Percentiles rank a stretch among this genome's conserved stretches.
phyloP scores from a whole-genome alignment of 805 yeast species.

The Schizosaccharomyces lindneri region DNA sequence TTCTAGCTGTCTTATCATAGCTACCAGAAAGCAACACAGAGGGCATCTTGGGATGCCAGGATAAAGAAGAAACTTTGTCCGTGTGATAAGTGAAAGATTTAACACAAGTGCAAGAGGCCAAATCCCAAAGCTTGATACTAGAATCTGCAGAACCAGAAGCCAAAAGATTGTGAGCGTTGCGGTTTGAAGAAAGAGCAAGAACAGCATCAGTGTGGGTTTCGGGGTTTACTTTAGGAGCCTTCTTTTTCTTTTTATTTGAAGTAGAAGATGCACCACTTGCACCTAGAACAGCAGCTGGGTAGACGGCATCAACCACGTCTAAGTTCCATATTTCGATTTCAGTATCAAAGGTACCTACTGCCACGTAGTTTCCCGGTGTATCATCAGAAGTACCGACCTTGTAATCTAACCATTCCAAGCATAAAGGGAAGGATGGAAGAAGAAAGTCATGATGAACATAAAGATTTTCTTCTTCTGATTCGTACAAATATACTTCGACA shows the following conservation, averaged over 20 bases:
- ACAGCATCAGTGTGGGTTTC: slow-evolving; percentile 80
- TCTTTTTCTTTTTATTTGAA: slow-evolving; percentile 16
- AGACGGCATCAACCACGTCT: slow-evolving; percentile 76
- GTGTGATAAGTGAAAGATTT: slow-evolving; percentile 53
- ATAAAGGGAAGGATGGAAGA: slow-evolving; percentile 90
- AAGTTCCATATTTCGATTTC: slow-evolving; percentile 92
- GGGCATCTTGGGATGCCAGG: slow-evolving; percentile 44
- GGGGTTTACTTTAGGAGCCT: slow-evolving; percentile 20
- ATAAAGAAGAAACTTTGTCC: slow-evolving; percentile 64
- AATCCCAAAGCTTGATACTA: slow-evolving; percentile 89
- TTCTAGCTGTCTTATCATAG: slow-evolving; percentile 49
- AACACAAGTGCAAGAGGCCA: slow-evolving; percentile 47
- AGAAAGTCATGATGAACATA: slow-evolving; percentile 91
- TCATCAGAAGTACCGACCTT: slow-evolving; percentile 27
- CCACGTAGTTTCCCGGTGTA: slow-evolving; percentile 71
- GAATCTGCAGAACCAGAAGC: slow-evolving; percentile 90
- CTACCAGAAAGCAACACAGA: slow-evolving; percentile 66
- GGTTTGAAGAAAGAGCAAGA: slow-evolving; percentile 63
- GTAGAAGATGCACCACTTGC: slow-evolving; percentile 13
- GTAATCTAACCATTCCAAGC: slow-evolving; percentile 84
- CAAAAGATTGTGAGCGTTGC: slow-evolving; percentile 52
- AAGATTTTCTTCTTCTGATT: slow-evolving; percentile 60
- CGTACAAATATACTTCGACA: slow-evolving; percentile 81
- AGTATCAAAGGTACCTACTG: slow-evolving; percentile 91
- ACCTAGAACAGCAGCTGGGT: slow-evolving; percentile 82